Percentiles rank a stretch among this genome's conserved stretches.
These are phyloP conservation scores for Aspergillus affinis DNA, from an alignment of 495 filamentous ascomycete species.

Conservation along the genomic window DNA sequence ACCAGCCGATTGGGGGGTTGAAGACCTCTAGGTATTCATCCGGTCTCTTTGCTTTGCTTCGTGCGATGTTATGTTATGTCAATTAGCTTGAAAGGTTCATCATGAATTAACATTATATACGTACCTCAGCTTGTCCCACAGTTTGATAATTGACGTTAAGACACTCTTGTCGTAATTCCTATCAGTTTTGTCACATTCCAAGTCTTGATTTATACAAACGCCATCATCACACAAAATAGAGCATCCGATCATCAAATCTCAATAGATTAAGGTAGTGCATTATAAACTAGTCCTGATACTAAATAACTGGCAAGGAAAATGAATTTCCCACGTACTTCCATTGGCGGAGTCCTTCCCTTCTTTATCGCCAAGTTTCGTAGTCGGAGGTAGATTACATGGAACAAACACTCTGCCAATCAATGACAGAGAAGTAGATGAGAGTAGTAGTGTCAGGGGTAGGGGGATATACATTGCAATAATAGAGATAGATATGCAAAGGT, in stretches of 20 bases:
- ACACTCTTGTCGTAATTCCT: background rate
- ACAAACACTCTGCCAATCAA: background rate
- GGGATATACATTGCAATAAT: slow-evolving; percentile 25
- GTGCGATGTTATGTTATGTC: background rate
- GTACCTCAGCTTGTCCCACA: background rate
- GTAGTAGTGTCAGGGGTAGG: background rate
- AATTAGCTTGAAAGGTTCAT: background rate
- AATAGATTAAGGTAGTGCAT: background rate
- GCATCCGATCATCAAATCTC: background rate
- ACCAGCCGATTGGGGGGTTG: background rate
- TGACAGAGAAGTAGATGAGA: slow-evolving; percentile 2
- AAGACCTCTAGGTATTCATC: background rate
- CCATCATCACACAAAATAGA: background rate
- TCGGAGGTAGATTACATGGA: slow-evolving; percentile 8
- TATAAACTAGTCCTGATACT: background rate
- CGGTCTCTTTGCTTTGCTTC: background rate
- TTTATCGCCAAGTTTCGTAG: background rate
- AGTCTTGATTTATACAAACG: background rate
- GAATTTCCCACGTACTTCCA: background rate
- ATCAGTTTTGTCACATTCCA: background rate
- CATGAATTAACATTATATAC: background rate
- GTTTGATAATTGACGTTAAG: background rate
- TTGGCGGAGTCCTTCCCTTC: background rate
- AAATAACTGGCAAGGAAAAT: background rate
- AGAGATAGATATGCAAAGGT: slow-evolving; percentile 23